These are phyloP conservation scores for Brettanomyces bruxellensis DNA, from an alignment of 805 yeast species.

Conservation along the genomic window DNA sequence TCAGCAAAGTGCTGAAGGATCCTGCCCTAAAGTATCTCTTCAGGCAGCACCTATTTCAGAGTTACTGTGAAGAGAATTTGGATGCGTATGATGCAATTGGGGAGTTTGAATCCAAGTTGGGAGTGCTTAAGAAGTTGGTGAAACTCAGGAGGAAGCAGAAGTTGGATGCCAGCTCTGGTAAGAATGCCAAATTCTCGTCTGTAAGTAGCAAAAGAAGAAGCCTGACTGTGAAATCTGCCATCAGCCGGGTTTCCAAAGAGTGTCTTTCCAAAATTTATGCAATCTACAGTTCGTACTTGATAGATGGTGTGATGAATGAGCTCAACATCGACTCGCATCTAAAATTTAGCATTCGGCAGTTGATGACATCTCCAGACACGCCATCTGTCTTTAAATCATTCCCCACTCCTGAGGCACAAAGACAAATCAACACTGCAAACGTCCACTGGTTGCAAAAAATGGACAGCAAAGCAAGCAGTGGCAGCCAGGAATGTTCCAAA, in stretches of 20 bases:
- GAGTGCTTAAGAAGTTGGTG: slow-evolving; percentile 32
- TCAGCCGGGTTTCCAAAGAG: slow-evolving; percentile 37
- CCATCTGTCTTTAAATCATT: background rate
- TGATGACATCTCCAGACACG: slow-evolving; percentile 8
- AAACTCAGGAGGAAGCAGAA: slow-evolving; percentile 14
- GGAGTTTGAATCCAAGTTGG: slow-evolving; percentile 40
- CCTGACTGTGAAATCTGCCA: slow-evolving; percentile 28
- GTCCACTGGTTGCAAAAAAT: background rate
- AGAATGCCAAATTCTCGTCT: slow-evolving; percentile 6
- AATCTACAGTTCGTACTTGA: slow-evolving; percentile 57
- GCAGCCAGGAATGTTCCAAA: too few relatives aligned
- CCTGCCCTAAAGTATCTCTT: slow-evolving; percentile 71
- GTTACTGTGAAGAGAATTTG: slow-evolving; percentile 67
- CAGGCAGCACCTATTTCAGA: slow-evolving; percentile 52
- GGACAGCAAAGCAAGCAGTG: background rate
- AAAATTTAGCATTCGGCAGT: slow-evolving; percentile 5
- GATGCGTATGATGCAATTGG: slow-evolving; percentile 57
- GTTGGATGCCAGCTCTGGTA: background rate
- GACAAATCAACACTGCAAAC: background rate
- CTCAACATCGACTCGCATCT: slow-evolving; percentile 49
- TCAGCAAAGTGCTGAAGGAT: slow-evolving; percentile 47
- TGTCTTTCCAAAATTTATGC: slow-evolving; percentile 55
- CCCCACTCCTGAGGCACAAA: background rate
- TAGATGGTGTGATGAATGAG: slow-evolving; percentile 58
- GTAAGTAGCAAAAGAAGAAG: slow-evolving; percentile 15